Percentiles rank a stretch among this genome's conserved stretches.
phyloP scores from a whole-genome alignment of 202 grass and related monocot species.

The Schoenoplectus triqueter region DNA sequence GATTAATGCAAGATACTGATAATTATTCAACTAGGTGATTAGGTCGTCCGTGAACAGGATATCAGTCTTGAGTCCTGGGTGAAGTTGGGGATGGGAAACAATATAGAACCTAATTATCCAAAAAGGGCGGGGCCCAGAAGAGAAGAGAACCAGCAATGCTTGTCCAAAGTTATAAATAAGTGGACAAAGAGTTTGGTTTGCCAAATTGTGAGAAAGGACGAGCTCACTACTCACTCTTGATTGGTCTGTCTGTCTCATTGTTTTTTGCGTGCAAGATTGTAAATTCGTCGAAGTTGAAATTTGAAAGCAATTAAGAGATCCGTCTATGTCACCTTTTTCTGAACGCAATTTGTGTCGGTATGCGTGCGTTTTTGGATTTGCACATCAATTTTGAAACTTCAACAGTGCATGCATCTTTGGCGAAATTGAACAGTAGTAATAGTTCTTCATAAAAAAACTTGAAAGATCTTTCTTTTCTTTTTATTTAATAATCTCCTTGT shows the following conservation, averaged over 20 bases:
- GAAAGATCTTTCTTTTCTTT: neutral
- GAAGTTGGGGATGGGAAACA: constrained; percentile 37
- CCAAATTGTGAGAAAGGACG: constrained; percentile 51
- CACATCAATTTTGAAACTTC: neutral
- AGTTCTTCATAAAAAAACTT: neutral
- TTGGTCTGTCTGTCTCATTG: constrained; percentile 46
- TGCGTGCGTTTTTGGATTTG: constrained; percentile 13
- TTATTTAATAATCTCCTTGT: neutral
- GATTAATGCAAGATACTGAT: neutral
- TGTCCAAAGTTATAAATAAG: constrained; percentile 74
- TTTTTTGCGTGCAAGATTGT: constrained; percentile 27
- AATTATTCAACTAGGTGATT: neutral
- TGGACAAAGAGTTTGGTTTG: constrained; percentile 56
- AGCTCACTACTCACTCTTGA: constrained; percentile 42
- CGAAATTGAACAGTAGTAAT: neutral
- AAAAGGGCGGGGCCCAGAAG: constrained; percentile 50
- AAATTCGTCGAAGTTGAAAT: constrained; percentile 10
- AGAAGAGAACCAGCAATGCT: constrained; percentile 64
- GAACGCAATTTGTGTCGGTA: constrained; percentile 12
- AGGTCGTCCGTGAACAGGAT: neutral
- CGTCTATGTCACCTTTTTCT: constrained; percentile 22
- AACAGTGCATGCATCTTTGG: neutral
- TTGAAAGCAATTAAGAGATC: constrained; percentile 21
- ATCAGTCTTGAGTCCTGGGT: neutral
- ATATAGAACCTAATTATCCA: constrained; percentile 65